phyloP scores from a whole-genome alignment of 257 asterid genomes.

The Rauvolfia tetraphylla region DNA sequence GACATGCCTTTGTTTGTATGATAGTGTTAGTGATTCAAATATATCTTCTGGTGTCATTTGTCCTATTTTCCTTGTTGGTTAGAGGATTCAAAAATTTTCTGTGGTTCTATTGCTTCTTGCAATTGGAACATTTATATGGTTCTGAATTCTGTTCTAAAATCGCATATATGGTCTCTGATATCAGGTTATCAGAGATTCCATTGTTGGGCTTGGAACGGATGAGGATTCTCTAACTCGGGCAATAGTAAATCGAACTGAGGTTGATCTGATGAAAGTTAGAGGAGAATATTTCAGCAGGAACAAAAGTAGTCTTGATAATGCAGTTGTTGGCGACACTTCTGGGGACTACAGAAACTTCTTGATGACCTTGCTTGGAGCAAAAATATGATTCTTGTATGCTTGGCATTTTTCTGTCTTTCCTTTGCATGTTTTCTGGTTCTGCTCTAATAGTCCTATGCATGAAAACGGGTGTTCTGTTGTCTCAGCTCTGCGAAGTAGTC shows the following conservation, averaged over 20 bases:
- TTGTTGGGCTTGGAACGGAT: conserved; percentile 63
- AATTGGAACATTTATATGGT: not conserved
- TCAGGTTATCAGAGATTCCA: conserved; percentile 59
- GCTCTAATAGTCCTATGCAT: too few relatives aligned
- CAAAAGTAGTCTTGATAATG: conserved; percentile 45
- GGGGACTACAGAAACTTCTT: conserved; percentile 73
- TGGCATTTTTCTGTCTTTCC: too few relatives aligned
- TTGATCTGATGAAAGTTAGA: conserved; percentile 60
- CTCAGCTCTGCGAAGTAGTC: too few relatives aligned
- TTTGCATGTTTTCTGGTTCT: too few relatives aligned
- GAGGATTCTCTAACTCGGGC: conserved; percentile 69
- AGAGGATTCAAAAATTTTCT: conserved; percentile 18
- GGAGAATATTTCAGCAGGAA: conserved; percentile 47
- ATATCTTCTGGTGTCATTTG: too few relatives aligned
- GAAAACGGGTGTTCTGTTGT: too few relatives aligned
- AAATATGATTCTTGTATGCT: conserved; percentile 22
- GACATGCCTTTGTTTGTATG: too few relatives aligned
- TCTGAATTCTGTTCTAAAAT: conserved; percentile 8
- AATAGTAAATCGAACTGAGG: conserved; percentile 62
- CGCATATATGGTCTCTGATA: too few relatives aligned
- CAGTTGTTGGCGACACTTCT: conserved; percentile 68
- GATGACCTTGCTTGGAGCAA: conserved; percentile 66
- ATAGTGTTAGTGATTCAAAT: too few relatives aligned
- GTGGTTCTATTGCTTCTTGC: too few relatives aligned
- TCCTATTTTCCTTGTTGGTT: too few relatives aligned